Conservation (phyloP, 2,329 filamentous ascomycete genomes). For the Chaetomium olivaceum region DNA sequence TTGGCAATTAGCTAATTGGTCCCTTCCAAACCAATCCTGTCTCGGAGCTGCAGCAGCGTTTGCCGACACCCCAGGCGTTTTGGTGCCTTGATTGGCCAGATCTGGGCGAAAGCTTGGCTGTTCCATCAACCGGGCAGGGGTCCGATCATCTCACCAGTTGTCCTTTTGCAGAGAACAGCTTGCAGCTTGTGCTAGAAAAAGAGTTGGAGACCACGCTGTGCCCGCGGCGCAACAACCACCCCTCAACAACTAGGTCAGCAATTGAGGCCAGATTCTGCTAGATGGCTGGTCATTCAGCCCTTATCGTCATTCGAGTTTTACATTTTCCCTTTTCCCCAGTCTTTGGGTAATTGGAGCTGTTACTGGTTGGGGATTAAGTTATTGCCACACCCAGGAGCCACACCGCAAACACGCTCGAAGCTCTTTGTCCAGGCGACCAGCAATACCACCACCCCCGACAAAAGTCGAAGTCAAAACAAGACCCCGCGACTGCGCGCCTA, state of each 20-base stretch:
- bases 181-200: slow-evolving; percentile 17
- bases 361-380: not conserved
- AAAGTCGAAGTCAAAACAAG: not conserved
- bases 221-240: slow-evolving; percentile 17
- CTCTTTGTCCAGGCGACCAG: not conserved
- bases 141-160: slow-evolving; percentile 30
- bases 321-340: not conserved
- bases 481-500: not conserved
- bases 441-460: not conserved
- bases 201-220: slow-evolving; percentile 2
- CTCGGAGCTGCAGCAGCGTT: slow-evolving; percentile 11
- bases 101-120: slow-evolving; percentile 15
- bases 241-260: slow-evolving; percentile 11
- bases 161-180: slow-evolving; percentile 35
- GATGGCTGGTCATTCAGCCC: not conserved
- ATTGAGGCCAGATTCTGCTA: slow-evolving; percentile 20
- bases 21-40: slow-evolving; percentile 9
- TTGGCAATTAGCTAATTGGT: slow-evolving; percentile 26
- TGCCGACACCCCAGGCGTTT: not conserved
- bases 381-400: not conserved
- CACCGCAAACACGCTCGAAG: not conserved
- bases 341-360: not conserved
- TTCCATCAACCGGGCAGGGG: slow-evolving; percentile 29
- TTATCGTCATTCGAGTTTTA: not conserved
- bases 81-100: slow-evolving; percentile 23